Base-by-base conservation (phyloP, 495 filamentous ascomycete genomes). In the Margaritispora aquatica region DNA sequence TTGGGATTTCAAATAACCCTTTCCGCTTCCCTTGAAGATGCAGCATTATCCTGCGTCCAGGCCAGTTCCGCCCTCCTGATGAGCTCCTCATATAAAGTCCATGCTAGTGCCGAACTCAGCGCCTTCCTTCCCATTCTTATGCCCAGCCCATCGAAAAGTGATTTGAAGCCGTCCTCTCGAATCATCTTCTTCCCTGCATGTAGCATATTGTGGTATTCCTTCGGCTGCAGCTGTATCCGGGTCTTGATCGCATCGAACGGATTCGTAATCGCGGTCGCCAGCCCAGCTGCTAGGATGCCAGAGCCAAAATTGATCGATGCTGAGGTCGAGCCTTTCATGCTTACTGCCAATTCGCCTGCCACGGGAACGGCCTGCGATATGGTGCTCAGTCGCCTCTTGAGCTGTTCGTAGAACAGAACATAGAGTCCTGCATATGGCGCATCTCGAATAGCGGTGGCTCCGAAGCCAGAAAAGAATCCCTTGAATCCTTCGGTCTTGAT, bases 171-270 rank as follows among this genome's bases (percentile, higher is more conserved):
- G 59, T 97, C 93, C 66, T 96, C 87, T 22, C 69, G 73, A 4
- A 97, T 71, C 88, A 99, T 95, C 58, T 84, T 71, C 62, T 73
- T 76, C 22, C 79, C 82, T 2, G 90, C 90, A 26, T 86, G 82
- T 59, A 89, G 67, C 88, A 96, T 90, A 66, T 97, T 97, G 27
- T 81, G 76, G 66, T 99, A 99, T 58, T 81, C 77, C 7, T 74
- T 79, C 22, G 94, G 94, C 75, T 92, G 85, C 19, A 99, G 80
- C 77, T 99, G 94, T 59, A 98, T 80, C 51, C 94, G 76, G 17
- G 94, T 98, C 80, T 98, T 98, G 70, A 97, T 83, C 2, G 91
- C 89, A 74, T 98, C 94, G 63, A 97, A 97, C 1, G 94, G 94
- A 71, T 98, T 98, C 21, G 94, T 96, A 52, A 96, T 78, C 11